These are phyloP conservation scores for Fusarium buharicum DNA, from an alignment of 2,329 filamentous ascomycete species.

Conservation along the genomic window DNA sequence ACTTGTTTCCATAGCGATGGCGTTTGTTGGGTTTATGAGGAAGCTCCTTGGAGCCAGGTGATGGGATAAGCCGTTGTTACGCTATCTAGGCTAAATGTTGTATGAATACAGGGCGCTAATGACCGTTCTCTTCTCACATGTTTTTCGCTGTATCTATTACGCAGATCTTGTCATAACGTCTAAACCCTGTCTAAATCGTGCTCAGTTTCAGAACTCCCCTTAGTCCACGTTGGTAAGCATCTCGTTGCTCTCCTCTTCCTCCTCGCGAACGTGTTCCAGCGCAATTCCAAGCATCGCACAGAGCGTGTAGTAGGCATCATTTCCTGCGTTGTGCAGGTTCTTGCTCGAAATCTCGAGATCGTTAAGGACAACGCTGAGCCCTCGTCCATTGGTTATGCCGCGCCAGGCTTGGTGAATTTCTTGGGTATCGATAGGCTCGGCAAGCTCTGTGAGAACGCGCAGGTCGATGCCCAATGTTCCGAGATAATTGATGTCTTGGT, in stretches of 20 bases:
- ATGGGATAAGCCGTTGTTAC: constrained; percentile 34
- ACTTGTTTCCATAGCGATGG: constrained; percentile 58
- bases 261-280: constrained; percentile 40
- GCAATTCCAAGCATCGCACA: constrained; percentile 71
- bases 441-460: constrained; percentile 59
- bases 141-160: neutral
- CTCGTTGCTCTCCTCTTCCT: constrained; percentile 30
- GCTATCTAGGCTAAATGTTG: constrained; percentile 38
- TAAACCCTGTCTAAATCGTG: neutral
- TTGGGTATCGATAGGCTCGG: constrained; percentile 78
- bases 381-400: constrained; percentile 62
- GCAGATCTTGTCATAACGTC: neutral
- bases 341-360: constrained; percentile 71
- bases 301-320: constrained; percentile 84
- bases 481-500: constrained; percentile 75
- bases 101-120: constrained; percentile 40
- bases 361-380: constrained; percentile 69
- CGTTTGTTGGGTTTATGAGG: constrained; percentile 51
- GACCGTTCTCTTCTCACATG: constrained; percentile 43
- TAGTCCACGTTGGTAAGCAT: constrained; percentile 24
- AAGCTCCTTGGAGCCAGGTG: constrained; percentile 34
- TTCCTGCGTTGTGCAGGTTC: constrained; percentile 87
- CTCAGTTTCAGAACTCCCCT: neutral
- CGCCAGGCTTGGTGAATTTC: constrained; percentile 73
- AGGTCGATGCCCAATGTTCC: constrained; percentile 71